A percentile compares a stretch with the other conserved stretches of the same genome.
These are phyloP conservation scores for Cunninghamia lanceolata DNA, from an alignment of 75 land plant genomes.

Conservation along the genomic window DNA sequence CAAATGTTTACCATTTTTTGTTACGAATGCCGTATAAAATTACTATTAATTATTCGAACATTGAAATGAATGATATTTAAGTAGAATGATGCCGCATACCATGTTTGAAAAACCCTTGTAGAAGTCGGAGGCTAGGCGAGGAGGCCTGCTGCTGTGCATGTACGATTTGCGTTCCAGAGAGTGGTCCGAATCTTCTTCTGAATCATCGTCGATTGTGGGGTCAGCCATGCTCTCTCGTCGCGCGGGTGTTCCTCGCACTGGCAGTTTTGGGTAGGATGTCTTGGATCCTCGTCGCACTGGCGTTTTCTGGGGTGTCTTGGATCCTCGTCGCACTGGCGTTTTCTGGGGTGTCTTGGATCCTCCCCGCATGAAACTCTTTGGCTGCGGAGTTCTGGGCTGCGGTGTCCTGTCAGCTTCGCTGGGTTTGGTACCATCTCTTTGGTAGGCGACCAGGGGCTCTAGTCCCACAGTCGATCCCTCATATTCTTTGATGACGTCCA, in stretches of 20 bases:
- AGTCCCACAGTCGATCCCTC: slow-evolving; percentile 63
- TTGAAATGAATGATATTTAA: no score
- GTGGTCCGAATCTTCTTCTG: slow-evolving; percentile 42
- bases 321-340: background rate
- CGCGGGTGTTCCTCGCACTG: background rate
- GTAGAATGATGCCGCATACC: no score
- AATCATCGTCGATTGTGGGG: slow-evolving; percentile 22
- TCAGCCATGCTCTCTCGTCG: background rate
- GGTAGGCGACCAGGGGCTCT: slow-evolving; percentile 56
- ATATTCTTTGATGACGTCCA: slow-evolving; percentile 69
- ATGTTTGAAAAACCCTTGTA: slow-evolving; percentile 42
- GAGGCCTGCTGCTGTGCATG: slow-evolving; percentile 24
- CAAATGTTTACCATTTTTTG: no score
- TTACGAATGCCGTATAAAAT: no score
- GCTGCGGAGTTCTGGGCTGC: slow-evolving; percentile 21
- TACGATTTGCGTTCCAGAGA: slow-evolving; percentile 34
- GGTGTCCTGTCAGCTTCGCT: slow-evolving; percentile 37
- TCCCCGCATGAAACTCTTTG: slow-evolving; percentile 13
- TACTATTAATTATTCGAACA: no score
- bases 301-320: background rate
- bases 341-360: slow-evolving; percentile 32
- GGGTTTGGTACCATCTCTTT: slow-evolving; percentile 48
- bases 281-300: background rate
- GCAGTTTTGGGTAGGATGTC: background rate
- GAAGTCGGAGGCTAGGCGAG: slow-evolving; percentile 53